These are phyloP conservation scores for Candida ficus DNA, from an alignment of 805 yeast species.

Conservation along the genomic window DNA sequence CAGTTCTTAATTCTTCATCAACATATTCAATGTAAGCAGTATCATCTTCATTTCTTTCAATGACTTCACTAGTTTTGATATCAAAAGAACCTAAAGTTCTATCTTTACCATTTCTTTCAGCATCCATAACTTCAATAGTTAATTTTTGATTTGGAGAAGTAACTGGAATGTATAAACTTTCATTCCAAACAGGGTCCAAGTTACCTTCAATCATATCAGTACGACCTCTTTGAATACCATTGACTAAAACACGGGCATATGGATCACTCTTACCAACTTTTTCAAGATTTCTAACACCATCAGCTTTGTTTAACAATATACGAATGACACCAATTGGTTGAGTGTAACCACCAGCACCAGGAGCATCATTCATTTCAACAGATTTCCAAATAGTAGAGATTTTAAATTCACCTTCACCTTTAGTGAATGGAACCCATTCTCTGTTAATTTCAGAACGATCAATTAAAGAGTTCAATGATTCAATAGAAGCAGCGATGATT, in stretches of 20 bases:
- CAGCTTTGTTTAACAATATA: conserved; percentile 63
- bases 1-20: conserved; percentile 51
- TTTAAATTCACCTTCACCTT: conserved; percentile 68
- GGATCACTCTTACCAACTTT: conserved; percentile 91
- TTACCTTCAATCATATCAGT: conserved; percentile 65
- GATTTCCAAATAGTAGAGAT: conserved; percentile 81
- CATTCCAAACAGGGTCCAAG: conserved; percentile 80
- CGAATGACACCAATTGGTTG: conserved; percentile 93
- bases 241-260: conserved; percentile 72
- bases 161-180: conserved; percentile 74
- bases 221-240: conserved; percentile 71
- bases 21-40: conserved; percentile 58
- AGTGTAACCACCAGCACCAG: conserved; percentile 77
- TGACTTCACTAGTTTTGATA: conserved; percentile 59
- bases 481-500: conserved; percentile 54
- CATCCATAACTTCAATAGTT: conserved; percentile 89
- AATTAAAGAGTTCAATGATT: conserved; percentile 57
- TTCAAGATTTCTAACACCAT: conserved; percentile 77
- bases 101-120: conserved; percentile 72
- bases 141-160: conserved; percentile 78
- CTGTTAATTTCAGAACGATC: conserved; percentile 72
- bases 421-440: conserved; percentile 68
- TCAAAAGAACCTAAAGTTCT: conserved; percentile 83
- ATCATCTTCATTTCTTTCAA: conserved; percentile 48
- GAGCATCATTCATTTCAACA: conserved; percentile 61